These are phyloP conservation scores for Macrophomina tecta DNA, from an alignment of 2,329 filamentous ascomycete species.

Conservation along the genomic window DNA sequence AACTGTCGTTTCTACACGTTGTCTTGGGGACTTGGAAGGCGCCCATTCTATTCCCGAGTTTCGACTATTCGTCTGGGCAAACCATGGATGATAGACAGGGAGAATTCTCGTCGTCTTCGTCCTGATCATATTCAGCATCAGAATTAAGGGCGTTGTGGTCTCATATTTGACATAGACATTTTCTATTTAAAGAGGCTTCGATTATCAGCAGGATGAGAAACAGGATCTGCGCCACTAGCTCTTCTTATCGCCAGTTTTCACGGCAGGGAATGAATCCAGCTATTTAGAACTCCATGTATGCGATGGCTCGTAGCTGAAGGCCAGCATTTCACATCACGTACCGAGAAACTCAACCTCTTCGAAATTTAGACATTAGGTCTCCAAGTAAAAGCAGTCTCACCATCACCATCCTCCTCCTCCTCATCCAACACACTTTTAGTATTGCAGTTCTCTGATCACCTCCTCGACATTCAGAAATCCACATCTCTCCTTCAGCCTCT, in stretches of 20 bases:
- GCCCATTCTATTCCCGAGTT: background rate
- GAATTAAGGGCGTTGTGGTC: background rate
- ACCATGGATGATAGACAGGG: background rate
- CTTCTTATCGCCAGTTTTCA: no score
- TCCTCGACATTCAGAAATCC: slow-evolving; percentile 53
- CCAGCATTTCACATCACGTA: background rate
- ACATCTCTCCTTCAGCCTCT: slow-evolving; percentile 57
- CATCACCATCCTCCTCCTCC: no score
- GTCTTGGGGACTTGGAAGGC: slow-evolving; percentile 11
- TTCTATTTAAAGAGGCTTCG: no score
- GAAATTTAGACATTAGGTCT: background rate
- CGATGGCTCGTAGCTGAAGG: background rate
- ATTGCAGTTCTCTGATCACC: slow-evolving; percentile 49
- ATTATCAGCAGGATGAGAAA: no score
- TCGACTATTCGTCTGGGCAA: background rate
- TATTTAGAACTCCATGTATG: background rate
- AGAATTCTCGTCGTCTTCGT: background rate
- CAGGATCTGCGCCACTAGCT: no score
- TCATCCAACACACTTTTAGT: slow-evolving; percentile 30
- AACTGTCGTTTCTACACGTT: background rate
- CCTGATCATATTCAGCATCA: background rate
- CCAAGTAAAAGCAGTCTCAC: background rate
- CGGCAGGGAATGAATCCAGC: no score
- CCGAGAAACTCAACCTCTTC: background rate
- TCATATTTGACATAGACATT: background rate